Conservation (phyloP, 2,329 filamentous ascomycete species). For the Coleophoma cylindrospora region DNA sequence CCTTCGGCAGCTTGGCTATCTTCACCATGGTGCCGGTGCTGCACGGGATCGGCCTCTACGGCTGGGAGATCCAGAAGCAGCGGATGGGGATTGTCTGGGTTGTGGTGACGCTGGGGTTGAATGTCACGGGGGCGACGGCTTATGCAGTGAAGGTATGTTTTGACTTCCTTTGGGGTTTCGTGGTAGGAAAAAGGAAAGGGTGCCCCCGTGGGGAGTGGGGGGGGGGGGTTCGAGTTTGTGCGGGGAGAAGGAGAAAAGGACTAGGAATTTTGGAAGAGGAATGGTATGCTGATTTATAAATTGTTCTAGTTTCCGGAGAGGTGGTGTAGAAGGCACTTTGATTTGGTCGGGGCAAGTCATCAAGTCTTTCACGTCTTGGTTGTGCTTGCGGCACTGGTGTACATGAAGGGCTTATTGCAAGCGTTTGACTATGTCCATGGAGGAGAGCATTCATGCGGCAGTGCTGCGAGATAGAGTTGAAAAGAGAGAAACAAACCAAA, state of each 20-base stretch:
- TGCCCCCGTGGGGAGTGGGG: too few relatives aligned
- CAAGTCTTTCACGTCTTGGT: slow-evolving; percentile 44
- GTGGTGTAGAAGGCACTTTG: slow-evolving; percentile 36
- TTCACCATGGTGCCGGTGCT: slow-evolving; percentile 34
- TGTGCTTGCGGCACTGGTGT: slow-evolving; percentile 33
- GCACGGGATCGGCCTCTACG: slow-evolving; percentile 30
- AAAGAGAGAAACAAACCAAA: neutral
- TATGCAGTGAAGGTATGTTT: slow-evolving; percentile 30
- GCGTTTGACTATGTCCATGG: slow-evolving; percentile 30
- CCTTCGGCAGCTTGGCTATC: slow-evolving; percentile 35
- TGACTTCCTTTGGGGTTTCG: neutral
- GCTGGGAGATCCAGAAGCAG: slow-evolving; percentile 26
- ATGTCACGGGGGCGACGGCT: slow-evolving; percentile 31
- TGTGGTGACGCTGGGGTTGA: slow-evolving; percentile 29
- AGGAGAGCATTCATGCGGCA: neutral
- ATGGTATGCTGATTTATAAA: neutral
- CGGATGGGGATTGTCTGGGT: slow-evolving; percentile 37
- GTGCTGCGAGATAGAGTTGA: neutral
- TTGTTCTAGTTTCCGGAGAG: slow-evolving; percentile 34
- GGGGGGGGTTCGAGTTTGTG: too few relatives aligned
- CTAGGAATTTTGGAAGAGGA: too few relatives aligned
- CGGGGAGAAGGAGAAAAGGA: too few relatives aligned
- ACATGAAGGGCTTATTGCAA: slow-evolving; percentile 29
- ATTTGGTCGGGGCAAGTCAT: slow-evolving; percentile 41
- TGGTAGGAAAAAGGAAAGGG: too few relatives aligned